A percentile compares a stretch with the other conserved stretches of the same genome.
Conservation (phyloP, 164 flowering plant genomes). For the Aristolochia fimbriata region DNA sequence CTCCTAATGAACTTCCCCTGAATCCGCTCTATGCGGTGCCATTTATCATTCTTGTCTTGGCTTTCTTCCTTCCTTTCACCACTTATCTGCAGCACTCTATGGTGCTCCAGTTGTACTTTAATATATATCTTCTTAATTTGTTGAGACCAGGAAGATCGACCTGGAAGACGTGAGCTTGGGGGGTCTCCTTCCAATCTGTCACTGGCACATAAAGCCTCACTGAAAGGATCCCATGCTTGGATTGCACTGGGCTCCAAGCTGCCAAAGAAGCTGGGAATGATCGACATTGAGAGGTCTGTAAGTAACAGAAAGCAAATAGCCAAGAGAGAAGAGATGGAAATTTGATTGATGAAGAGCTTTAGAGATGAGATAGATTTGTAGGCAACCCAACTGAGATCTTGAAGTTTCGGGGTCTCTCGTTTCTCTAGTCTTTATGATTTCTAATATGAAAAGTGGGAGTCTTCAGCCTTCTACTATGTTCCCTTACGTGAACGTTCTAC, state of each 20-base stretch:
- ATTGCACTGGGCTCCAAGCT: background rate
- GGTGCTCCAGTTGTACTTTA: slow-evolving; percentile 29
- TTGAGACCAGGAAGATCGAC: slow-evolving; percentile 27
- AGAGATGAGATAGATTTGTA: background rate
- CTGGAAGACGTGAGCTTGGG: slow-evolving; percentile 26
- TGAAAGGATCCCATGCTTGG: background rate
- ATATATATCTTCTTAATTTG: slow-evolving; percentile 32
- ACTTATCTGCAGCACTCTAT: slow-evolving; percentile 21
- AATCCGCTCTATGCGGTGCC: slow-evolving; percentile 25
- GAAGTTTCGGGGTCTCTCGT: background rate
- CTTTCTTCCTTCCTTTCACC: slow-evolving; percentile 21
- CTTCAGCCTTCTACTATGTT: too few relatives aligned
- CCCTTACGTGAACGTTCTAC: too few relatives aligned
- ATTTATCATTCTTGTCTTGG: slow-evolving; percentile 24
- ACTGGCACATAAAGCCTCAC: background rate
- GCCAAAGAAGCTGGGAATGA: background rate
- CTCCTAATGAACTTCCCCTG: slow-evolving; percentile 21
- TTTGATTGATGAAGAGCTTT: too few relatives aligned
- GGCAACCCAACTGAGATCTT: background rate
- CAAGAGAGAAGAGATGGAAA: too few relatives aligned
- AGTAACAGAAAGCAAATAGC: too few relatives aligned
- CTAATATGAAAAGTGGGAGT: too few relatives aligned
- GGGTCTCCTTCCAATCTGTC: slow-evolving; percentile 32
- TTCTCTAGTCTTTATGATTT: background rate
- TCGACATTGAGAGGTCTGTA: background rate